phyloP scores from a whole-genome alignment of 139 green algal species.

The Chlorella sp. region DNA sequence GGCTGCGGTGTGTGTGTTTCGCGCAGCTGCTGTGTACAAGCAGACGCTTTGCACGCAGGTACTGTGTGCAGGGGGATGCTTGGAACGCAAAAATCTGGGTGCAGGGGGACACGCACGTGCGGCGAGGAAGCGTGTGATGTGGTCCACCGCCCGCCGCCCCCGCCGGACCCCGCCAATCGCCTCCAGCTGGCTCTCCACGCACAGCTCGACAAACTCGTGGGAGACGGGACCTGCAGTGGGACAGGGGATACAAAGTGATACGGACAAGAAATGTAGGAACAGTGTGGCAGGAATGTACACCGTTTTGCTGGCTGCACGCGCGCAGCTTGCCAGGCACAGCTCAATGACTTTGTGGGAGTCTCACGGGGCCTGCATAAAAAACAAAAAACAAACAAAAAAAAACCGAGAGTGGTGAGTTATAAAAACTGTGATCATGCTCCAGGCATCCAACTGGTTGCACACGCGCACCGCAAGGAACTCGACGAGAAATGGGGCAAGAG shows the following conservation, averaged over 20 bases:
- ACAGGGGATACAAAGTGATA: not conserved
- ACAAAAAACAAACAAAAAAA: no score
- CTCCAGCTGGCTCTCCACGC: not conserved
- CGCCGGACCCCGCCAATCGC: not conserved
- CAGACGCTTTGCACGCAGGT: not conserved
- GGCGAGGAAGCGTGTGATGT: not conserved
- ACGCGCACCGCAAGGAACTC: no score
- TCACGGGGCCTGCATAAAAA: no score
- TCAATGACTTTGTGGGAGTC: no score
- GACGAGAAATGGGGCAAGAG: no score
- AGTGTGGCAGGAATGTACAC: not conserved
- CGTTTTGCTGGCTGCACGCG: not conserved
- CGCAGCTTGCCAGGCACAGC: not conserved
- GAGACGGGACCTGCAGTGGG: not conserved
- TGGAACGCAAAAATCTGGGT: not conserved
- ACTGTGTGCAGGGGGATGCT: no score
- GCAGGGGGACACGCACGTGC: not conserved
- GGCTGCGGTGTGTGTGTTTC: no score
- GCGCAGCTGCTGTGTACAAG: not conserved
- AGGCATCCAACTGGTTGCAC: no score
- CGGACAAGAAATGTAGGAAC: not conserved
- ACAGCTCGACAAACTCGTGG: not conserved
- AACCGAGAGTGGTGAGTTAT: no score
- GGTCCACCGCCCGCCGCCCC: not conserved
- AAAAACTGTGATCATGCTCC: no score